Percentiles rank a stretch among this genome's conserved stretches.
Conservation (phyloP, 2,329 filamentous ascomycete genomes). For the Penicillium occitanis region DNA sequence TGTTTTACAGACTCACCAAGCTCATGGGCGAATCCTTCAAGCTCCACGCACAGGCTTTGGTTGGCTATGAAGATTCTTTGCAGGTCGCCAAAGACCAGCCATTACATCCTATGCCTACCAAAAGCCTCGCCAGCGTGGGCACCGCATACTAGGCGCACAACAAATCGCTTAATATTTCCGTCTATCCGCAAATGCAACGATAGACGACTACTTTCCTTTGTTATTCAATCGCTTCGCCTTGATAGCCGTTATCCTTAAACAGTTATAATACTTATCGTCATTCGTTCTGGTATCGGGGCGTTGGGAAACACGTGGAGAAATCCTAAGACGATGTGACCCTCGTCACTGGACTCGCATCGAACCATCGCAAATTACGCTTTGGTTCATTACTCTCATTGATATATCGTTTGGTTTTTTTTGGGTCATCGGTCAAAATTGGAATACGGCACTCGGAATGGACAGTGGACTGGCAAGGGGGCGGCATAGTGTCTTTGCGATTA, state of each 20-base stretch:
- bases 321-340: conserved; percentile 23
- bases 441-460: conserved; percentile 32
- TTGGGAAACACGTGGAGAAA: conserved; percentile 22
- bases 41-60: conserved; percentile 88
- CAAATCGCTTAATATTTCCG: not conserved
- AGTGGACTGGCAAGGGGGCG: conserved; percentile 37
- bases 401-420: conserved; percentile 41
- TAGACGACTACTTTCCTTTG: conserved; percentile 18
- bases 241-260: conserved; percentile 18
- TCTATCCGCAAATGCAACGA: not conserved
- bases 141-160: conserved; percentile 39
- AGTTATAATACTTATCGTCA: conserved; percentile 24
- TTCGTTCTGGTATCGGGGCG: conserved; percentile 20
- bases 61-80: conserved; percentile 79
- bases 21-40: conserved; percentile 99
- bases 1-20: conserved; percentile 54
- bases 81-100: conserved; percentile 43
- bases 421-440: conserved; percentile 39
- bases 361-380: conserved; percentile 19
- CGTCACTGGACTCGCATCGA: conserved; percentile 21
- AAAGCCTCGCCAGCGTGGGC: conserved; percentile 44
- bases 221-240: conserved; percentile 21
- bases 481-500: conserved; percentile 30
- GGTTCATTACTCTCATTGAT: conserved; percentile 32
- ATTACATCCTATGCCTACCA: conserved; percentile 45